Evolutionary conservation across 495 filamentous ascomycete species (phyloP).

Genomic region (Talaromyces ruber): DNA sequence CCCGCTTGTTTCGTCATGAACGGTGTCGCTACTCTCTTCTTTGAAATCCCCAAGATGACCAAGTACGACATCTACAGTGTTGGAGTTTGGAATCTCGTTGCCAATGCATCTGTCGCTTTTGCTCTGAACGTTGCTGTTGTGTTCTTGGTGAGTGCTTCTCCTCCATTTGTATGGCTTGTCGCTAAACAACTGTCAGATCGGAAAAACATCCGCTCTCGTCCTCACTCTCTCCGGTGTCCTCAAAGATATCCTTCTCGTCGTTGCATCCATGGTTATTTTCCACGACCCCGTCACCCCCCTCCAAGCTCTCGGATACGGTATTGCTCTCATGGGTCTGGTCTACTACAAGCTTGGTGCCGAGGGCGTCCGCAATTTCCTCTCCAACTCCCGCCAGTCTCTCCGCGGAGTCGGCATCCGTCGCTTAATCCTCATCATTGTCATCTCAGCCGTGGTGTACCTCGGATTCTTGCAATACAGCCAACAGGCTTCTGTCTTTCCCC

Average conservation of each 20-base stretch:
- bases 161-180: not conserved
- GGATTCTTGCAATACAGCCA: not conserved
- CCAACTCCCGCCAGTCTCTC: slow-evolving; percentile 44
- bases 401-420: not conserved
- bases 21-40: slow-evolving; percentile 59
- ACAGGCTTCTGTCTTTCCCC: not conserved
- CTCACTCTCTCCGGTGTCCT: slow-evolving; percentile 92
- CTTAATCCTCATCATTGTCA: not conserved
- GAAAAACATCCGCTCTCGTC: slow-evolving; percentile 88
- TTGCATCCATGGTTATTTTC: slow-evolving; percentile 81
- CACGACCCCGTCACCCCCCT: slow-evolving; percentile 65
- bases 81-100: slow-evolving; percentile 61
- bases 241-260: slow-evolving; percentile 89
- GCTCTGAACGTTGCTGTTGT: slow-evolving; percentile 81
- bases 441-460: not conserved
- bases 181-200: slow-evolving; percentile 56
- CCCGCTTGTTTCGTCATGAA: slow-evolving; percentile 84
- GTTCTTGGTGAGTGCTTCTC: slow-evolving; percentile 56
- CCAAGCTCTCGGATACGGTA: slow-evolving; percentile 85
- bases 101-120: slow-evolving; percentile 76
- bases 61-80: slow-evolving; percentile 63
- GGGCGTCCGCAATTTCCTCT: slow-evolving; percentile 58
- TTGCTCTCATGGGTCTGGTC: slow-evolving; percentile 77
- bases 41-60: slow-evolving; percentile 60
- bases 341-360: slow-evolving; percentile 91